Base-by-base conservation (phyloP, 306 rosid genomes). In the Neltuma alba region DNA sequence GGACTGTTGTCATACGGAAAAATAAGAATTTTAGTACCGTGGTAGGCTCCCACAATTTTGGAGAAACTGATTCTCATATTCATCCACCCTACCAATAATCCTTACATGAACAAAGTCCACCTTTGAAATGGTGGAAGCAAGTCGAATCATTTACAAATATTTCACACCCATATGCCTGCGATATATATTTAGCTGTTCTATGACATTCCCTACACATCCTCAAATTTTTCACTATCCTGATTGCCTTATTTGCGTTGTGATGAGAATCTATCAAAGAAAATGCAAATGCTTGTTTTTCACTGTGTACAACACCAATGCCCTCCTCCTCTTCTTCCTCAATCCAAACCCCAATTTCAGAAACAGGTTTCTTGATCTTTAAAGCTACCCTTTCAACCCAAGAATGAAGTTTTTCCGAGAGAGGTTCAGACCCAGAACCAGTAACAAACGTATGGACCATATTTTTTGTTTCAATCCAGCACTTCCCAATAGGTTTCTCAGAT, bases 181-280 rank as follows among this genome's bases (percentile, higher is more conserved):
- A 89, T 82, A 91, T 52, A 82, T 90, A 88, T 38, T 91, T 95
- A 57, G 98, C 98, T 70, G 91, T 87, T 70, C 77, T 85, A 72
- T 95, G 99, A 81, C 99, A 95, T 79, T 90, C 87, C 44, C 80
- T 86, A 76, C 98, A 93, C 89, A 90, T 91, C 79, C 94, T 88
- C 85, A 91, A 86, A 79, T 89, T 87, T 84, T 93, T 95, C 23
- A 93, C 90, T 25, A 93, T 90, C 83, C 91, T 75, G 73, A 93
- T 82, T 77, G 72, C 76, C 77, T 79, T 83, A 33, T 89, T 91
- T 36, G 77, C 30, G 15, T 65, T 74, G 40, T 81, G 72, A 64
- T 83, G 70, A 64, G 86, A 90, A 36, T 89, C 89, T 77, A 85
- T 83, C 15, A 95, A 88, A 78, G 92, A 88, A 84, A 93, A 87